phyloP scores from a whole-genome alignment of 768 basidiomycete species.

The Lyophyllum semitale region DNA sequence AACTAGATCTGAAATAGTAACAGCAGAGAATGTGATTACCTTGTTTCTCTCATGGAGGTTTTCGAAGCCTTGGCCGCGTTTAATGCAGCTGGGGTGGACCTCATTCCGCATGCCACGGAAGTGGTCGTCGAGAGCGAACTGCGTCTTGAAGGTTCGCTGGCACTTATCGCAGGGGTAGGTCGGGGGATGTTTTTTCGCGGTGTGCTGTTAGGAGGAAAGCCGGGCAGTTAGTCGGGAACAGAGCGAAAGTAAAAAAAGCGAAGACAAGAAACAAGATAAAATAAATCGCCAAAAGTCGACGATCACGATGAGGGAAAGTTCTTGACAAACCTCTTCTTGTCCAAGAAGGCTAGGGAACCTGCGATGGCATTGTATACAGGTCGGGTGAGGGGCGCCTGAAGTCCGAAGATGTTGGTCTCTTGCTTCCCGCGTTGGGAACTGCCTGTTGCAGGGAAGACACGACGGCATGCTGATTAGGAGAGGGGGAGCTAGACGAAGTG shows the following conservation, averaged over 20 bases:
- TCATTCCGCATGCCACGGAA: slow-evolving; percentile 45
- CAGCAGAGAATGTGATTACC: slow-evolving; percentile 29
- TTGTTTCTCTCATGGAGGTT: slow-evolving; percentile 31
- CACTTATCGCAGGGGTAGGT: slow-evolving; percentile 38
- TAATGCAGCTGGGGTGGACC: slow-evolving; percentile 45
- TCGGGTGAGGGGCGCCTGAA: slow-evolving; percentile 1
- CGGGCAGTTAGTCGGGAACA: not conserved
- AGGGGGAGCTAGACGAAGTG: too few relatives aligned
- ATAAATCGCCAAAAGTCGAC: not conserved
- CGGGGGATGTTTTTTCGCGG: slow-evolving; percentile 39
- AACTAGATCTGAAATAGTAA: too few relatives aligned
- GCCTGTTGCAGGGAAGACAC: slow-evolving; percentile 6
- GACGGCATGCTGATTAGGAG: slow-evolving; percentile 7
- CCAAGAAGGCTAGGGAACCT: slow-evolving; percentile 10
- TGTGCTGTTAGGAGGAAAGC: slow-evolving; percentile 28
- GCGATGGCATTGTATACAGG: slow-evolving; percentile 6
- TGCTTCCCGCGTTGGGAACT: slow-evolving; percentile 11
- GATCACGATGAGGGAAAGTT: not conserved
- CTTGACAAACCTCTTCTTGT: slow-evolving; percentile 1
- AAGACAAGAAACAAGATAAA: not conserved
- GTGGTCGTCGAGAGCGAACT: slow-evolving; percentile 45
- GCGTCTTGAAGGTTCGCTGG: slow-evolving; percentile 32
- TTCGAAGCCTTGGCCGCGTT: slow-evolving; percentile 45
- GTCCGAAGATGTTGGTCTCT: slow-evolving; percentile 12
- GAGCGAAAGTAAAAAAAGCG: not conserved